Evolutionary conservation across 2,329 filamentous ascomycete genomes (phyloP), one percentile per base, ranked within the genome.

Genomic region (Plenodomus lindquistii): DNA sequence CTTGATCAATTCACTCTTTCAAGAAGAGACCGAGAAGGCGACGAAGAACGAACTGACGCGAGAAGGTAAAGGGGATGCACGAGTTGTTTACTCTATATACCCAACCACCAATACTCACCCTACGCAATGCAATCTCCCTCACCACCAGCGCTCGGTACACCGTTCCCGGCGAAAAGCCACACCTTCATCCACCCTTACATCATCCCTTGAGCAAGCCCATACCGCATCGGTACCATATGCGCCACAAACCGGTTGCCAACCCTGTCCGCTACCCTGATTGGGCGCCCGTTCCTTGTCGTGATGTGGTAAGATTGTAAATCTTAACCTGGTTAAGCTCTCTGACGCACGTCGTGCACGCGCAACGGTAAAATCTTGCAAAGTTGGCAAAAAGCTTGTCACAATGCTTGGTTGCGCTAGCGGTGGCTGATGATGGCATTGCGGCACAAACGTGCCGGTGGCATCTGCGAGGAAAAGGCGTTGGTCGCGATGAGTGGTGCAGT

Each of bases 221-320:
- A 55, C 52, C 42, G 35, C 39, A 34, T 44, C 40, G 44, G 44
- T 53, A 44, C 50, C 24, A 24, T 17, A 18, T 20, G 44, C 59
- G 66, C 63, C 63, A 65, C 64, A 69, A 69, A 65, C 65, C 59
- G 48, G 65, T 47, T 59, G 21, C 46, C 27, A 64, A 52, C 62
- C 63, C 46, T 58, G 57, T 46, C 31, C 6, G 36, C 11, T 4
- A 15, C 27, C 27, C 15, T 15, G 11, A 31, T 31, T 11, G 22
- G 11, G 22, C 22, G 22, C 11, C 22, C 22, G 11, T 24, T 24
- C 22, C 27, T 36, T n/a, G 20, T 18, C 39, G 35, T 47, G 41
- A 50, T 53, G 54, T 38, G 42, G 46, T 29, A 19, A 17, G 21
- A 39, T 41, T 17, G 50, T 21, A 18, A 42, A 56, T 59, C 50